Conservation (phyloP, 352 stramenopile species). For the Globisporangium takayamanum region DNA sequence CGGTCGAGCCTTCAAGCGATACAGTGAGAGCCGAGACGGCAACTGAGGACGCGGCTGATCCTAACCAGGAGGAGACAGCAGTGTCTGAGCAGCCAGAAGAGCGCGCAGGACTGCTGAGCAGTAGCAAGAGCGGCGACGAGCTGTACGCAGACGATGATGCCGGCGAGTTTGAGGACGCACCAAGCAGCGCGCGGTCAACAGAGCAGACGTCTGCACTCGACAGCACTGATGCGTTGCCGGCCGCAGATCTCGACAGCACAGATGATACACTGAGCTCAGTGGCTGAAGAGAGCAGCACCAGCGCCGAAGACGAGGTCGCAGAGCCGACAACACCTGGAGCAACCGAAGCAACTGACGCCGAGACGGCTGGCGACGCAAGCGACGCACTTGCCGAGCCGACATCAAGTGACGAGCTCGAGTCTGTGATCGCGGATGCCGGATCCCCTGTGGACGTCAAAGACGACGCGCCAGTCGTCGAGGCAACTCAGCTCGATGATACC, state of each 20-base stretch:
- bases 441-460: too few species aligned
- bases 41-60: not conserved
- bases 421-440: too few species aligned
- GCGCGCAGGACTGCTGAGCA: constrained; percentile 6
- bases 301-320: not conserved
- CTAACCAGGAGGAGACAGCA: not conserved
- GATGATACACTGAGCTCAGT: not conserved
- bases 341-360: not conserved
- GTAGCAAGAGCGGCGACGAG: constrained; percentile 29
- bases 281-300: not conserved
- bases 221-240: too few species aligned
- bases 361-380: too few species aligned
- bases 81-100: not conserved
- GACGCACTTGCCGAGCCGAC: too few species aligned
- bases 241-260: not conserved
- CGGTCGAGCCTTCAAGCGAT: not conserved
- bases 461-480: too few species aligned
- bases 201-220: not conserved
- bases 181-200: not conserved
- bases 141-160: constrained; percentile 29
- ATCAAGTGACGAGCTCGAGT: too few species aligned
- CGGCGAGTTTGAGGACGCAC: constrained; percentile 25
- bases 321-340: not conserved
- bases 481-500: too few species aligned
- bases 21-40: not conserved